phyloP scores from a whole-genome alignment of 371 early-diverging fungal genomes.

The Blakeslea trispora region DNA sequence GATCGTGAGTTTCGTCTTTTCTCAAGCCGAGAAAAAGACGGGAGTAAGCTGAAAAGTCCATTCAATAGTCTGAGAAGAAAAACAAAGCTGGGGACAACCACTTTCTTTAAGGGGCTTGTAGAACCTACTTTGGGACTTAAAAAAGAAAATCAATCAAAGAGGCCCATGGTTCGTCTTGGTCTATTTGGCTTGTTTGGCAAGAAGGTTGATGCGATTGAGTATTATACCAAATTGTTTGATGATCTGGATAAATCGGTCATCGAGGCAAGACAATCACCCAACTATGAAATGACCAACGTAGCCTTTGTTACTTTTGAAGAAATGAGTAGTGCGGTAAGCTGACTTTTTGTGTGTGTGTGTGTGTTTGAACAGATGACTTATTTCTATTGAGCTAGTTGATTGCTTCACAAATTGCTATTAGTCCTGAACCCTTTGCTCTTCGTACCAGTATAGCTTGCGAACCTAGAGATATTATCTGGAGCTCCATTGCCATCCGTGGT shows the following conservation, averaged over 20 bases:
- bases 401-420: slow-evolving; percentile 58
- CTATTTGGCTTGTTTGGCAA: slow-evolving; percentile 38
- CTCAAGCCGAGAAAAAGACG: not conserved
- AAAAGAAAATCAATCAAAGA: slow-evolving; percentile 9
- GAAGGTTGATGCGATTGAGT: slow-evolving; percentile 48
- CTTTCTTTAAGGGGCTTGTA: slow-evolving; percentile 17
- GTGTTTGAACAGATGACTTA: not conserved
- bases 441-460: slow-evolving; percentile 70
- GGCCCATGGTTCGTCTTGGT: slow-evolving; percentile 31
- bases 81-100: slow-evolving; percentile 25
- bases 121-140: slow-evolving; percentile 11
- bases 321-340: slow-evolving; percentile 46
- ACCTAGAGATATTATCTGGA: slow-evolving; percentile 75
- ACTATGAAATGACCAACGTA: slow-evolving; percentile 42
- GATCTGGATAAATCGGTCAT: slow-evolving; percentile 32
- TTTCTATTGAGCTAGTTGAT: slow-evolving; percentile 43
- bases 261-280: slow-evolving; percentile 28
- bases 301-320: slow-evolving; percentile 51
- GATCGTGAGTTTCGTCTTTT: not conserved
- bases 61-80: slow-evolving; percentile 6
- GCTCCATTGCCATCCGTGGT: slow-evolving; percentile 55
- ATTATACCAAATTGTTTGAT: slow-evolving; percentile 44
- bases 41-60: not conserved
- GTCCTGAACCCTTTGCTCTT: slow-evolving; percentile 69
- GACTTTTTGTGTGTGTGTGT: not conserved